Percentiles rank a stretch among this genome's conserved stretches.
These are phyloP conservation scores for Exserohilum rostratum DNA, from an alignment of 2,329 filamentous ascomycete species.

Conservation along the genomic window DNA sequence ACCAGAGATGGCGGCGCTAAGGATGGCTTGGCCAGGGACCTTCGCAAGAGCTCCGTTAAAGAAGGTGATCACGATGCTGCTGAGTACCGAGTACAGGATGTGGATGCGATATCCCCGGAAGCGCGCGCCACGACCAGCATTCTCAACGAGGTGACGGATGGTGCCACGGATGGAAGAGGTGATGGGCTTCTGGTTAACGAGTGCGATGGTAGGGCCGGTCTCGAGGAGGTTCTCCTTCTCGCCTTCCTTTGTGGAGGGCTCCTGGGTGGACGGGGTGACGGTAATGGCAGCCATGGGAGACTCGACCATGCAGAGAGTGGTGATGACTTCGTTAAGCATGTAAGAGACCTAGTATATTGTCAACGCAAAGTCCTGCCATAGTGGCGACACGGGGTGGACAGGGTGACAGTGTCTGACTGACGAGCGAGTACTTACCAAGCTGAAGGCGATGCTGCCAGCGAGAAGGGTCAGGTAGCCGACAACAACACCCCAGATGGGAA, in stretches of 20 bases:
- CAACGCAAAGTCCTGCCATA: background rate
- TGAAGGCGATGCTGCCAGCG: conserved; percentile 50
- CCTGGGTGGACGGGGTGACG: conserved; percentile 54
- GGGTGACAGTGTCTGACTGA: background rate
- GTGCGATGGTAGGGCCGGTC: conserved; percentile 46
- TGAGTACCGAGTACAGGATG: conserved; percentile 45
- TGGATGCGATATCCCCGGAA: conserved; percentile 70
- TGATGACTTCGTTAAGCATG: conserved; percentile 65
- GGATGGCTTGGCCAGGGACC: conserved; percentile 54
- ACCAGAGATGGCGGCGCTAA: conserved; percentile 64
- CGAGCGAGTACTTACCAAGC: conserved; percentile 45
- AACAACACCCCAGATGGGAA: conserved; percentile 39
- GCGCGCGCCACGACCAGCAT: conserved; percentile 68
- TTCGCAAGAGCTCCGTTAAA: conserved; percentile 52
- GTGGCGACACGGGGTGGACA: background rate
- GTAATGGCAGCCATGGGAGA: conserved; percentile 60
- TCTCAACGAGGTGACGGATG: conserved; percentile 64
- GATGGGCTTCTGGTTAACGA: conserved; percentile 62
- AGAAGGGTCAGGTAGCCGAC: conserved; percentile 46
- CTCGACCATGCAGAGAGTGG: conserved; percentile 69
- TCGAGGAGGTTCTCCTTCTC: conserved; percentile 49
- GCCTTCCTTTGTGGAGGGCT: conserved; percentile 50
- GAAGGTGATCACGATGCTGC: conserved; percentile 51
- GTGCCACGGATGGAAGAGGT: conserved; percentile 66
- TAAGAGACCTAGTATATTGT: conserved; percentile 52